Evolutionary conservation across 116 monocot genomes (phyloP), one percentile per base, ranked within the genome.

Genomic region (Papilionanthe hybrid): DNA sequence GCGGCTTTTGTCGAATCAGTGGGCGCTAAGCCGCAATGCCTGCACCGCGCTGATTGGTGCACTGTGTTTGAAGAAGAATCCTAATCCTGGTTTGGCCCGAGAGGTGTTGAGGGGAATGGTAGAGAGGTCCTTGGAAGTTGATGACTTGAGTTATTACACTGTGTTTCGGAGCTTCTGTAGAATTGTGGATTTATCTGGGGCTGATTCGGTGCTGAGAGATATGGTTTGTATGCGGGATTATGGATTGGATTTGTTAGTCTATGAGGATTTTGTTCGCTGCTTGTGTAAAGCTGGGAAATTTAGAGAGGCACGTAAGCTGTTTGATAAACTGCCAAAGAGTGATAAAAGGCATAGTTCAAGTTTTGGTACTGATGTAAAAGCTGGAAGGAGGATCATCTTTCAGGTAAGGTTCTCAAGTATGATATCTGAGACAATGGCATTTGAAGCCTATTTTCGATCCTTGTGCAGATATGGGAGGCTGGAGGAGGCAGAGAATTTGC

Each of bases 241-340:
- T 42, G 77, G 65, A 47, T 5, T 84, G 60, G 81, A 84, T 78
- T 27, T 58, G 20, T 72, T 44, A 41, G 71, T 87, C 0, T 84
- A 84, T 42, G 84, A 32, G 55, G 58, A 81, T 71, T 87, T 84
- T 60, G 72, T 87, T 1, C 25, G 76, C 65, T 79, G 87, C 8
- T 5, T 87, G 29, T 87, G 87, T 42, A 79, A 60, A 58, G 84
- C 82, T n/a, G 81, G 79, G 10, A 81, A 79, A 60, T 79, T 81
- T 49, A 84, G 81, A 48, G 87, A 84, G 69, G 87, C 87, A 47
- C 79, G 76, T 13, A 87, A 87, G 49, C 72, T 87, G 78, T 87
- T 87, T 60, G 84, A 81, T 76, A 87, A 84, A 82, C 18, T 87
- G 79, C 29, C 56, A 0, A 81, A 29, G 56, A 84, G 66, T 23